Conservation (phyloP, 176 grass and related monocot genomes). For the Lolium rigidum region DNA sequence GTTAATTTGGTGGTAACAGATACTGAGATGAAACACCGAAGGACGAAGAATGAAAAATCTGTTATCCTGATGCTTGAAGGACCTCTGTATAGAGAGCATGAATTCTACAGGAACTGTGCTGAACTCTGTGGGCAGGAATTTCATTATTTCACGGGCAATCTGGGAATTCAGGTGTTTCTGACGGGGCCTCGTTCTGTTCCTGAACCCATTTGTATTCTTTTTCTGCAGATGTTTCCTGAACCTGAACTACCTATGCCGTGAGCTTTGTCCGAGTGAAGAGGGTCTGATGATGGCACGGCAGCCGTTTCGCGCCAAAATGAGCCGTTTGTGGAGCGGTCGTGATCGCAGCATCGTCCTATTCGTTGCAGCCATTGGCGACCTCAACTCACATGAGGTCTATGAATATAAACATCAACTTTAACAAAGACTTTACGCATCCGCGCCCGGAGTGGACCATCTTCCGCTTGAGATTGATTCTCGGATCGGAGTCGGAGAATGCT, state of each 20-base stretch:
- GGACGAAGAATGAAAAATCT: background rate
- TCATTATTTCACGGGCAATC: background rate
- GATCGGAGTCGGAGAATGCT: background rate
- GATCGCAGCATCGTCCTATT: background rate
- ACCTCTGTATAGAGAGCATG: background rate
- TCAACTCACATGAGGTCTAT: background rate
- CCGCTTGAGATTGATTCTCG: background rate
- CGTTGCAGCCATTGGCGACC: slow-evolving; percentile 7
- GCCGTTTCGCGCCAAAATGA: slow-evolving; percentile 8
- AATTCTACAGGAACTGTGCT: background rate
- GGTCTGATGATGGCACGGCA: background rate
- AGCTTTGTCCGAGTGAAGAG: background rate
- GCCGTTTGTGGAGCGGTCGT: background rate
- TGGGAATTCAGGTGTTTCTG: background rate
- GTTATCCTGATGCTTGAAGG: background rate
- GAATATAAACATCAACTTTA: background rate
- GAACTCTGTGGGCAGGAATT: background rate
- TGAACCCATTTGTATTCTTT: background rate
- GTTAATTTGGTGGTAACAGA: background rate
- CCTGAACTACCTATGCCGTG: background rate
- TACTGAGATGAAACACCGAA: background rate
- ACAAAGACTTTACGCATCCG: background rate
- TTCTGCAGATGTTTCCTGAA: background rate
- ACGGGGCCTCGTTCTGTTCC: background rate
- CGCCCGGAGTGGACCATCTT: background rate